Evolutionary conservation across 352 stramenopile genomes (phyloP), one percentile per base, ranked within the genome.

Genomic region (Globisporangium echinulatum): DNA sequence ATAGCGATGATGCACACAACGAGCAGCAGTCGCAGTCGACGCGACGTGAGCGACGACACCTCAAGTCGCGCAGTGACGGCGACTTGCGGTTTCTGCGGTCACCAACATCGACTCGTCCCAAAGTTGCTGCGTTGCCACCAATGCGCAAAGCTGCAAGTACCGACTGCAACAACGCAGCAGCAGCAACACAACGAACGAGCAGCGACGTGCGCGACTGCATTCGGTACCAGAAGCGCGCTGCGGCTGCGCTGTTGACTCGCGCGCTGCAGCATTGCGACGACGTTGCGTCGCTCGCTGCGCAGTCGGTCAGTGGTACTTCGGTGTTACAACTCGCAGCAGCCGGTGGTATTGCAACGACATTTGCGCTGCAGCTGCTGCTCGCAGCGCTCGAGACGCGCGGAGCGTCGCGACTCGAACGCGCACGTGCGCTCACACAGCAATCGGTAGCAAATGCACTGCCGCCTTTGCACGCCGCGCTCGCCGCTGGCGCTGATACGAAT

Each of bases 1-100:
- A 44, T 1, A 11, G 53, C 47, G 57, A 36, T 11, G 58, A 47
- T 3, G 13, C 42, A 38, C 33, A n/a, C 38, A 52, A 19, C 15
- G 13, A 38, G 14, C n/a, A 33, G 51, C 51, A 56, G n/a, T 57
- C 49, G 15, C 14, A 51, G 19, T 40, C 58, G 4, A 63, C 51
- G 11, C 75, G 66, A 6, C 67, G 51, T 38, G 71, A 57, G 43
- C 67, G 70, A 10, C 49, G 63, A n/a, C 67, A 72, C 7, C 25
- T 69, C 13, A 86, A 82, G 62, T 75, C 64, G 51, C 69, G 70
- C 50, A 86, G 70, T 58, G 76, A 82, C 54, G 72, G 68, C n/a
- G 74, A 84, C 43, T 65, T 80, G 62, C 56, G 63, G 10, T 52
- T 74, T 6, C n/a, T 78, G 46, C 62, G 57, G 5, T 40, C 46